phyloP scores from a whole-genome alignment of 1,284 basidiomycete species.

The Ceratobasidium sp. region DNA sequence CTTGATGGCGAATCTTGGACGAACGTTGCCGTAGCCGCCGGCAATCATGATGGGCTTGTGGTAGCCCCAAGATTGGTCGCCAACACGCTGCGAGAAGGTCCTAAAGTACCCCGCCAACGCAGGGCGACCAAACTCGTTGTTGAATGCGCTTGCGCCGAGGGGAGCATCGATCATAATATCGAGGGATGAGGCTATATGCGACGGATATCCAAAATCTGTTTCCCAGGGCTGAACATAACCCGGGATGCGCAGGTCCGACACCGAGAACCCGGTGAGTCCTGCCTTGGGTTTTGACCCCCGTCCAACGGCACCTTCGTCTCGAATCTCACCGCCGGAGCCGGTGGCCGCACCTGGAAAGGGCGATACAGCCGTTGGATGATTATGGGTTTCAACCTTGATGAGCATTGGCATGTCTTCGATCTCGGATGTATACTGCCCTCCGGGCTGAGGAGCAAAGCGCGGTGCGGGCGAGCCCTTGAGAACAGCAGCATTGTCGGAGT shows the following conservation, averaged over 20 bases:
- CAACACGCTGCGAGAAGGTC: conserved; percentile 83
- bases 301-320: conserved; percentile 97
- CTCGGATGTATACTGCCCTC: conserved; percentile 66
- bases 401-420: conserved; percentile 89
- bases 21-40: conserved; percentile 94
- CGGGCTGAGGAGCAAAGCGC: conserved; percentile 78
- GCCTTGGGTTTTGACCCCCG: conserved; percentile 97
- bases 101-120: conserved; percentile 89
- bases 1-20: conserved; percentile 84
- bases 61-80: conserved; percentile 87
- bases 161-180: conserved; percentile 99
- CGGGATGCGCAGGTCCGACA: conserved; percentile 94
- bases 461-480: conserved; percentile 83
- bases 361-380: conserved; percentile 98
- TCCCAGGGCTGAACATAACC: conserved; percentile 93
- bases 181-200: conserved; percentile 91
- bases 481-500: conserved; percentile 98
- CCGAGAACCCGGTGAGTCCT: conserved; percentile 92
- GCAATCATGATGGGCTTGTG: conserved; percentile 99
- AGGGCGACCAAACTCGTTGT: conserved; percentile 98
- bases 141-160: conserved; percentile 94
- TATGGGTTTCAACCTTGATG: conserved; percentile 99
- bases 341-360: conserved; percentile 98
- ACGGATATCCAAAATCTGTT: conserved; percentile 87
- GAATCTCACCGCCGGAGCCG: conserved; percentile 97